These are phyloP conservation scores for Ophiostoma populinum DNA, from an alignment of 2,329 filamentous ascomycete genomes.

Conservation along the genomic window DNA sequence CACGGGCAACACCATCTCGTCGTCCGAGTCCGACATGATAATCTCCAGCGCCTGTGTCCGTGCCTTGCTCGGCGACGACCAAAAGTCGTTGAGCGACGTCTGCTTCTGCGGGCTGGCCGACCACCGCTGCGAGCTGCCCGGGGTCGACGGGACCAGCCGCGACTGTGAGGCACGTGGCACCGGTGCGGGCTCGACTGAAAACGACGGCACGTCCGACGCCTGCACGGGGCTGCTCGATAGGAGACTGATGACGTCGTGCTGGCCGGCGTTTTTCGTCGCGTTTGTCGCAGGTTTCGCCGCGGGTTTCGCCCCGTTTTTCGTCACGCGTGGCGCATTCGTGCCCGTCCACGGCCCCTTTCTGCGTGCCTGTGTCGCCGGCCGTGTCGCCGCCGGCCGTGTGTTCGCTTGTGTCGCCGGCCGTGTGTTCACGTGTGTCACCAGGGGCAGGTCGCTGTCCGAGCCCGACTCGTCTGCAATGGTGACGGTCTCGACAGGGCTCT, in stretches of 20 bases:
- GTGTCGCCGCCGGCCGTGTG: no score
- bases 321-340: constrained; percentile 2
- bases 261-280: neutral
- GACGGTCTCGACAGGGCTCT: constrained; percentile 11
- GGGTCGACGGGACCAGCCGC: no score
- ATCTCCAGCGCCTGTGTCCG: no score
- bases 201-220: neutral
- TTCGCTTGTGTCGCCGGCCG: no score
- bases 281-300: neutral
- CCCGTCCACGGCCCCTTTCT: constrained; percentile 3
- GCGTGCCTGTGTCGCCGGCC: neutral
- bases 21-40: no score
- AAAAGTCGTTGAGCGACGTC: constrained; percentile 7
- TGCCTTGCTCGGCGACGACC: constrained; percentile 1
- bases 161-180: no score
- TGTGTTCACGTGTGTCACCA: no score
- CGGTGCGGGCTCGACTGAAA: neutral
- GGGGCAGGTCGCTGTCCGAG: no score
- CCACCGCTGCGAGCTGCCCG: no score
- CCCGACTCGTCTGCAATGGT: no score
- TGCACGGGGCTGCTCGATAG: constrained; percentile 4
- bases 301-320: constrained; percentile 2
- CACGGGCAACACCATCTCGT: no score
- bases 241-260: constrained; percentile 1
- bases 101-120: constrained; percentile 5